Evolutionary conservation across 140 eudicot genomes (phyloP), one percentile per base, ranked within the genome.

Genomic region (Senecio squalidus): DNA sequence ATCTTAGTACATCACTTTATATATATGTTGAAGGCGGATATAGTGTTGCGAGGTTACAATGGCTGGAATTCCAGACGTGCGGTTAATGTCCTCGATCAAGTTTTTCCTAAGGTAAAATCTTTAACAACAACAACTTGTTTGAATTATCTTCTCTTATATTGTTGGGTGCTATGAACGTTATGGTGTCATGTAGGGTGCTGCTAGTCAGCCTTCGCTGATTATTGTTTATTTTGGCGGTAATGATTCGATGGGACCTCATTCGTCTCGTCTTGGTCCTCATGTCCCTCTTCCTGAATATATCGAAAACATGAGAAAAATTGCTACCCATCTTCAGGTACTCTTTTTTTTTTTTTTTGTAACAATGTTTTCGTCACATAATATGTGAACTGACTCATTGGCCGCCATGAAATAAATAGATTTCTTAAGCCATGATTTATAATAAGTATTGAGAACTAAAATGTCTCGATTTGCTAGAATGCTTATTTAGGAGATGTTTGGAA

Each of bases 41-140:
- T 92, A 58, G 39, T 92, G 16, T 64, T 80, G 65, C 74, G 98
- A 53, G 98, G 98, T 20, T 92, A 92, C 76, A 69, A 61, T 41
- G 88, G 96, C 26, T 92, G 98, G 98, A 92, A 92, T 73, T 86
- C 98, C 2, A 74, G 96, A 31, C 94, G 89, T 23, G 98, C 96
- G 48, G 4, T 92, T 62, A 70, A 81, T 55, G 85, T 92, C 33
- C 84, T 92, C 31, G 96, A 92, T 70, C 65, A 84, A 70, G 76
- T 92, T 68, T 92, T 92, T 27, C 96, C 98, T 8, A 84, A 87
- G 93, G 98, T 92, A 84, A 53, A n/a, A n/a, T 23, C 16, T 69
- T 38, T 6, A 6, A 13, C 56, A 10, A n/a, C 47, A n/a, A n/a
- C n/a, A n/a, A n/a, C n/a, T n/a, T n/a, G n/a, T n/a, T n/a, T n/a